phyloP scores from a whole-genome alignment of 2,329 filamentous ascomycete genomes.

The Sporothrix inflata region DNA sequence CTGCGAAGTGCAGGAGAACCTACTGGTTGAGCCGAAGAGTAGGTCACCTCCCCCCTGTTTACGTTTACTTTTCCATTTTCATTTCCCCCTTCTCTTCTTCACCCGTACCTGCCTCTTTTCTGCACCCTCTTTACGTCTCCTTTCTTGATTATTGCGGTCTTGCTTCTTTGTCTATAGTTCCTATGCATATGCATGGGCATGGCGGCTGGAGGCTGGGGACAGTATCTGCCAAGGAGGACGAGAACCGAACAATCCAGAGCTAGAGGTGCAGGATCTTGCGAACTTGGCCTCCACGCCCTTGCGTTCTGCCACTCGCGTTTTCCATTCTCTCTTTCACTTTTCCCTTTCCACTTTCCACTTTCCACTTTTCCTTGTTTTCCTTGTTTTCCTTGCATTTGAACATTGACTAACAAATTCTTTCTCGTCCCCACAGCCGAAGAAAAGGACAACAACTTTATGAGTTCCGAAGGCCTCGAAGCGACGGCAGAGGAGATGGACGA shows the following conservation, averaged over 20 bases:
- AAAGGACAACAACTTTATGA: constrained; percentile 70
- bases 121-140: neutral
- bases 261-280: neutral
- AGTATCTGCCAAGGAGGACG: neutral
- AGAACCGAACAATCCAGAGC: neutral
- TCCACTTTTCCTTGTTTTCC: constrained; percentile 15
- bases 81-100: neutral
- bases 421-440: constrained; percentile 57
- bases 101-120: no score
- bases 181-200: neutral
- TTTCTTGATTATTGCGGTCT: neutral
- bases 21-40: constrained; percentile 80
- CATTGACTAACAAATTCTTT: constrained; percentile 30
- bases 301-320: neutral
- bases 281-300: neutral
- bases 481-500: constrained; percentile 65
- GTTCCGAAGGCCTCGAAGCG: constrained; percentile 66
- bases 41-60: constrained; percentile 43
- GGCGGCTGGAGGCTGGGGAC: neutral
- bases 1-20: constrained; percentile 90
- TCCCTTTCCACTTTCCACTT: neutral
- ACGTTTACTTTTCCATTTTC: neutral
- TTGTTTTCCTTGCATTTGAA: neutral
- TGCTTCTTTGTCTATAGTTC: neutral
- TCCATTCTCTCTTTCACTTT: neutral